phyloP scores from a whole-genome alignment of 192 early-diverging fungal genomes.

The Chytriomyces confervae region DNA sequence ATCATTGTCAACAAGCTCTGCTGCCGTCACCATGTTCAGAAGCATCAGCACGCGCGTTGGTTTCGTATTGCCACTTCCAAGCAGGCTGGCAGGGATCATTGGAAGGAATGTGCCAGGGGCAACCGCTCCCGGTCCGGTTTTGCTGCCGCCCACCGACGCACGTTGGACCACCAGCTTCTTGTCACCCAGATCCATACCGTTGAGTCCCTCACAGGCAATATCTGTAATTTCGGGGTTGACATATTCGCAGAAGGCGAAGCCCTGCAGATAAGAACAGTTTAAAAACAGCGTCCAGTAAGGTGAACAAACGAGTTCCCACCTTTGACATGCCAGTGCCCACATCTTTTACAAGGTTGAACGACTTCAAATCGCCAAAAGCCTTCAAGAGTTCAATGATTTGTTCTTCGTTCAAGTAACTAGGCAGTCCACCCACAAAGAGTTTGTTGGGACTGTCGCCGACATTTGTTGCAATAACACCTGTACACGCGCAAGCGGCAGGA shows the following conservation, averaged over 20 bases:
- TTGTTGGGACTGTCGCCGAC: constrained; percentile 92
- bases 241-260: constrained; percentile 98
- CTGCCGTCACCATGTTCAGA: constrained; percentile 91
- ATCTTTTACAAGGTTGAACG: constrained; percentile 95
- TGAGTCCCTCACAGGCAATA: constrained; percentile 91
- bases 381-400: constrained; percentile 93
- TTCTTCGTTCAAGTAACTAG: constrained; percentile 84
- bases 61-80: constrained; percentile 59
- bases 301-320: constrained; percentile 44
- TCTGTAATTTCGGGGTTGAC: constrained; percentile 87
- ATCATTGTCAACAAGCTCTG: constrained; percentile 83
- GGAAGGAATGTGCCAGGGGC: constrained; percentile 54
- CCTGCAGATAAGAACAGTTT: constrained; percentile 53
- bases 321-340: constrained; percentile 73
- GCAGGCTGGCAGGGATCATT: constrained; percentile 44
- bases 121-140: constrained; percentile 35
- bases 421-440: constrained; percentile 93
- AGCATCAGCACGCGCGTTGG: constrained; percentile 85
- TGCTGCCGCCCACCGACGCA: constrained; percentile 82
- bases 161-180: constrained; percentile 92
- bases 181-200: constrained; percentile 95
- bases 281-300: not conserved
- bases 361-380: constrained; percentile 90
- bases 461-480: constrained; percentile 81
- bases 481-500: not conserved